Base-by-base conservation (phyloP, 495 filamentous ascomycete genomes). In the Talaromyces trachyspermus region DNA sequence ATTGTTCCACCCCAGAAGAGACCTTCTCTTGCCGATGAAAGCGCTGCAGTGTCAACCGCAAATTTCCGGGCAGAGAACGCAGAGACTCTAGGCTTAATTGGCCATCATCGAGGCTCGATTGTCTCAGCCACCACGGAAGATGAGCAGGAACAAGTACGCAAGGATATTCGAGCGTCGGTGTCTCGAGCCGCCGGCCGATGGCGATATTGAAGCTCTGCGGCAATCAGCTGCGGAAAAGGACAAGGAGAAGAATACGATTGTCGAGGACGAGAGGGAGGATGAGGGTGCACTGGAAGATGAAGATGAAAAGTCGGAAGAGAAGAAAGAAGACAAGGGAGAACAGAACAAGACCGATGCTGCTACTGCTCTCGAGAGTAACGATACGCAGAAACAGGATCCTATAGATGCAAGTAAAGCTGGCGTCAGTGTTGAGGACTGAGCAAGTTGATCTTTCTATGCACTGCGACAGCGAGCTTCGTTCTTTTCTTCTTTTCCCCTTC, bases 31-130 rank as follows among this genome's bases (percentile, higher is more conserved):
- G 54, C 67, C 11, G 64, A 67, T 9, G 68, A 74, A 46, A 37
- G 49, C n/a, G 70, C 70, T 32, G 70, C 70, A 6, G 60, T 60
- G 9, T 74, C 70, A 2, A 65, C 62, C 43, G 65, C 68, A 4
- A 70, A 71, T 47, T 66, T 74, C 56, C 65, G 55, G 49, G 67
- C 61, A 33, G 70, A 65, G 43, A 68, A 68, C 42, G 65, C 63
- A 29, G 64, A 68, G 58, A 46, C 52, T 39, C 39, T 69, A 46
- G 69, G 68, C 4, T 51, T 71, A 24, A 59, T 70, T 11, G 58
- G 58, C 37, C 68, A 74, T 48, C 70, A 74, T 48, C 69, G 68
- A n/a, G 61, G 61, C 0, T 68, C 69, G 6, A 64, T 68, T 20
- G 52, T 74, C n/a, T 62, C 65, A 5, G 55, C 54, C 8, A 58